phyloP scores from a whole-genome alignment of 2,329 filamentous ascomycete species.

The Colletotrichum ledebouriae region DNA sequence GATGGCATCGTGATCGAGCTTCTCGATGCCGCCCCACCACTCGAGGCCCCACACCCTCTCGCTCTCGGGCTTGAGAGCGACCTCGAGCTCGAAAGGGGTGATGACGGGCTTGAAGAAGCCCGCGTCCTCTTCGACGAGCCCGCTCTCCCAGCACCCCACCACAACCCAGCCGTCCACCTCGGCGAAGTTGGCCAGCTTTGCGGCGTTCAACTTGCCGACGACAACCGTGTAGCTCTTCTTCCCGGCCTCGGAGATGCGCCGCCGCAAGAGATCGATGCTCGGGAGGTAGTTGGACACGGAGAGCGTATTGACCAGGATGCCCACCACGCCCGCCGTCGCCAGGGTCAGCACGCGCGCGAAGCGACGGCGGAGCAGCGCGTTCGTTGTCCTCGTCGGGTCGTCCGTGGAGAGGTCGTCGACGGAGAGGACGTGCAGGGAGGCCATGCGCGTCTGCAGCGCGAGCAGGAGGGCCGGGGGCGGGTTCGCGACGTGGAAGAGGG shows the following conservation, averaged over 20 bases:
- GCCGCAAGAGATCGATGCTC: constrained; percentile 80
- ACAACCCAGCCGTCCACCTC: constrained; percentile 98
- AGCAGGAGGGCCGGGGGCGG: constrained; percentile 87
- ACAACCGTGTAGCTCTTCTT: constrained; percentile 98
- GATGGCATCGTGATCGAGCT: constrained; percentile 63
- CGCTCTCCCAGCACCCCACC: constrained; percentile 98
- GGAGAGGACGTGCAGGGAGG: constrained; percentile 82
- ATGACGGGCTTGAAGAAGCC: constrained; percentile 91
- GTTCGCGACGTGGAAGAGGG: constrained; percentile 87
- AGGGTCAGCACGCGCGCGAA: constrained; percentile 89
- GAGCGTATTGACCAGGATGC: constrained; percentile 95
- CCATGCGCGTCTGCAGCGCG: constrained; percentile 86
- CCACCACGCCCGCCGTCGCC: constrained; percentile 85
- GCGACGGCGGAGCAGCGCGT: constrained; percentile 78
- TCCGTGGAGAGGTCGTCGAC: constrained; percentile 68
- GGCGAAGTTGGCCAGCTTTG: constrained; percentile 95
- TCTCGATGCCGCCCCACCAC: constrained; percentile 90
- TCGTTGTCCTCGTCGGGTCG: constrained; percentile 59
- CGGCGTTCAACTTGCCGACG: constrained; percentile 94
- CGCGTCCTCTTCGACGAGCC: constrained; percentile 83
- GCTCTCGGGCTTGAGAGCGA: constrained; percentile 81
- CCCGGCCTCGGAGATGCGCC: constrained; percentile 80
- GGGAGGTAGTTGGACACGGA: constrained; percentile 91
- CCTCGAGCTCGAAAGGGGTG: constrained; percentile 91
- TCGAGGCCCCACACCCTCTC: constrained; percentile 86